Base-by-base conservation (phyloP, 1,284 basidiomycete genomes). In the Cryptococcus maquisensis region DNA sequence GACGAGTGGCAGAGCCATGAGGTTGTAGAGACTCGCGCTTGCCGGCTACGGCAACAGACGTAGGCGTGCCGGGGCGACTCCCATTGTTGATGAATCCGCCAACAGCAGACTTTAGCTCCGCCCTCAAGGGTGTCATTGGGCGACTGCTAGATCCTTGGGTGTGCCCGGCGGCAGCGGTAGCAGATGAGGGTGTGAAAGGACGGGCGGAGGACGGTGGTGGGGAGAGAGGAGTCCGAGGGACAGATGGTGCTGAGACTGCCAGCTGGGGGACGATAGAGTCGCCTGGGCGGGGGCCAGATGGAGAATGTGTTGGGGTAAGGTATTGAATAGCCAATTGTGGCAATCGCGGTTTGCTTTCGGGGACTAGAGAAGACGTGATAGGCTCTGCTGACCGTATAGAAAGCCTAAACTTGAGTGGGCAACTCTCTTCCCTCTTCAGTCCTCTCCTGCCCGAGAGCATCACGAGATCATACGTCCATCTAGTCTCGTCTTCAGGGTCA, bases 111-210 rank as follows among this genome's bases (percentile, higher is more conserved):
- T 70, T 63, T 4, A 74, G 56, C 45, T 71, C 69, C 9, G 54
- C 49, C 2, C 61, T 60, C 6, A 74, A 57, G 3, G 72, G 69
- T 5, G 70, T 72, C 60, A 68, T 65, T 1, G 71, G 67, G 26
- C 68, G 43, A 21, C 32, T 37, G 8, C 20, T 15, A 59, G 44
- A 23, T n/a, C 41, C 41, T 23, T 40, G 9, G 28, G 8, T 13
- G 38, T 18, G 18, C 10, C 15, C 23, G 44, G 51, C 8, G 59
- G 54, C 5, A 55, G 24, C 23, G 60, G 62, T 1, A 54, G 54
- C 12, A 59, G 45, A 16, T 61, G 66, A 15, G 62, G 66, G 15
- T 6, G 36, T 21, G 54, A 51, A 12, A 60, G 54, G 3, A 61
- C 63, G 15, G 67, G 65, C 18, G 62, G 60, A 4, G 61, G 58